Evolutionary conservation across 495 filamentous ascomycete species (phyloP), one percentile per base, ranked within the genome.

Genomic region (Ascodesmis nigricans): DNA sequence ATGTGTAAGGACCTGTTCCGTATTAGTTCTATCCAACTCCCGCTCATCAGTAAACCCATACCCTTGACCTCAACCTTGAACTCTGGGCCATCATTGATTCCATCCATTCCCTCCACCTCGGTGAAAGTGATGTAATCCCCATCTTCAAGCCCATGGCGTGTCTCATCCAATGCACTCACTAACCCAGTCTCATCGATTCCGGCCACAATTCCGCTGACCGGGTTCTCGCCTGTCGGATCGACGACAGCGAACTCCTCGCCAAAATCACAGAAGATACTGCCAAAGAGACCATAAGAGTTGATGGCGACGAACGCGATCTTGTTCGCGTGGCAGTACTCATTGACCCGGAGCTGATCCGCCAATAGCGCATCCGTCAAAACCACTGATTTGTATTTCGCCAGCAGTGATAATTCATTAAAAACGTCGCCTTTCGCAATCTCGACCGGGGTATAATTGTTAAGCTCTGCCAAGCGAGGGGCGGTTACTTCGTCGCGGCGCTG

Each of bases 371-470:
- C 72, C 6, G 90, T 93, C 25, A 99, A 64, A 20, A 99, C 83
- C 4, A 99, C 67, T 5, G 81, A 75, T 53, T 95, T 82, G 56
- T 79, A 99, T 46, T 73, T 70, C 53, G 77, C 77, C 42, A 92
- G 67, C 50, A 75, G 66, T 21, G 66, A 64, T 10, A 93, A 57
- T 51, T 93, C 67, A 42, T 53, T 31, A 50, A 47, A 43, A 10
- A 43, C 21, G 22, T 55, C 41, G 15, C 69, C 66, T 31, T 73
- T 56, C 46, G 84, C 75, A 31, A 90, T 64, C 3, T 65, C 63
- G 14, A 93, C 76, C 2, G 87, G 87, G 5, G 83, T 90, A 44
- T 99, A 99, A 20, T 81, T 78, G 57, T 99, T 99, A 26, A 99
- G 65, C 56, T 95, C 87, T 30, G 78, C 77, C 10, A 99, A 78